Evolutionary conservation across 2,329 filamentous ascomycete species (phyloP).

Genomic region (Botrytis elliptica): DNA sequence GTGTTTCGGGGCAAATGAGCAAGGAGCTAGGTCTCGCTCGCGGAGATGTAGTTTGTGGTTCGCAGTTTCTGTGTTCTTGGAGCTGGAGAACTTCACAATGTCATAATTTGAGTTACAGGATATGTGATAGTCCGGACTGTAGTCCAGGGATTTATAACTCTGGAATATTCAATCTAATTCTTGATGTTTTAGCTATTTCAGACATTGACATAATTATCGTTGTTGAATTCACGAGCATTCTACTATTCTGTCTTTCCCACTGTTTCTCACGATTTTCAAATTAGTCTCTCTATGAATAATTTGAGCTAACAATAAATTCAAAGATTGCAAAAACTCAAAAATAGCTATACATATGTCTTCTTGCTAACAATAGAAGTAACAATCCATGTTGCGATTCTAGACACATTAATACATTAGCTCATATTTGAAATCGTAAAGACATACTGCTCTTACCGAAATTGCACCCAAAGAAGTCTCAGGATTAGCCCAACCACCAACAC

Average conservation of each 20-base stretch:
- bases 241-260: background rate
- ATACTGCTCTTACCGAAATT: background rate
- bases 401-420: background rate
- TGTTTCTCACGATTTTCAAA: background rate
- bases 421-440: background rate
- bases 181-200: too few species aligned
- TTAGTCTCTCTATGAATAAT: background rate
- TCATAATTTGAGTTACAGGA: background rate
- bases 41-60: background rate
- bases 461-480: background rate
- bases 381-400: background rate
- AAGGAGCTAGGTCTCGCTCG: background rate
- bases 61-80: too few species aligned
- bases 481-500: background rate
- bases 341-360: background rate
- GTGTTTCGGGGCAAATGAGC: accelerated
- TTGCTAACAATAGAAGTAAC: background rate
- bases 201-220: too few species aligned
- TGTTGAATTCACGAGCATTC: too few species aligned
- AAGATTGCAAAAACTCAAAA: background rate
- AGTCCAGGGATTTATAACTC: background rate
- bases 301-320: background rate
- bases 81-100: background rate
- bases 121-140: background rate
- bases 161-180: background rate